Evolutionary conservation across 306 rosid genomes (phyloP).

Genomic region (Medicago ruthenica): DNA sequence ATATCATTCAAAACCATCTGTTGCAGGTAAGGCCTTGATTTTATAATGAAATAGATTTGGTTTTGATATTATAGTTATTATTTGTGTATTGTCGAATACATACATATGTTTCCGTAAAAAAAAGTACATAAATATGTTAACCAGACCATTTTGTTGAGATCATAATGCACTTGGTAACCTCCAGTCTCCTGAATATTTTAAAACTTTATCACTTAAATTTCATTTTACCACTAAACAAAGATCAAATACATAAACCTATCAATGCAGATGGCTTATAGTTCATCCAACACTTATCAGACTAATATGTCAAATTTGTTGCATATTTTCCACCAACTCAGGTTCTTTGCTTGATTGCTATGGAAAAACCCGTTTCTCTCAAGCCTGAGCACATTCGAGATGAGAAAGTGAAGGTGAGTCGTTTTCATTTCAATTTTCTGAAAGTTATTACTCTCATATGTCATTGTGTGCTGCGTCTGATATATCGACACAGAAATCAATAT

Average conservation of each 20-base stretch:
- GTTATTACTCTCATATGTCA: not conserved
- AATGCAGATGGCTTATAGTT: no score
- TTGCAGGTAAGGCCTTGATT: conserved; percentile 78
- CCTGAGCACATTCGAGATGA: conserved; percentile 97
- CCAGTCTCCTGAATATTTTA: no score
- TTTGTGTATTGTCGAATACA: conserved; percentile 8
- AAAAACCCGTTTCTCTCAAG: conserved; percentile 90
- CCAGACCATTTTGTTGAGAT: no score
- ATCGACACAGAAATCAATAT: conserved; percentile 2
- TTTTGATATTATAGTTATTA: conserved; percentile 12
- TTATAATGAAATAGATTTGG: conserved; percentile 38
- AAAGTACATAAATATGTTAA: no score
- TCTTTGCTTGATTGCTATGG: conserved; percentile 96
- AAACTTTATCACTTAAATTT: no score
- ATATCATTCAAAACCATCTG: conserved; percentile 95
- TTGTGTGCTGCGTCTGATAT: conserved; percentile 8
- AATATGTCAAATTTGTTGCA: conserved; percentile 15
- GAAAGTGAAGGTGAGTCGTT: conserved; percentile 86
- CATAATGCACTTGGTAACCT: no score
- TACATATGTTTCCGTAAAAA: not conserved
- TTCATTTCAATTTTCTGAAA: conserved; percentile 13
- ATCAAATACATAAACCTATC: no score
- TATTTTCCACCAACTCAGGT: conserved; percentile 61
- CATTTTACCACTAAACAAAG: no score
- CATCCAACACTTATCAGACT: not conserved